A percentile compares a stretch with the other conserved stretches of the same genome.
These are phyloP conservation scores for Evernia prunastri DNA, from an alignment of 495 filamentous ascomycete species.

Conservation along the genomic window DNA sequence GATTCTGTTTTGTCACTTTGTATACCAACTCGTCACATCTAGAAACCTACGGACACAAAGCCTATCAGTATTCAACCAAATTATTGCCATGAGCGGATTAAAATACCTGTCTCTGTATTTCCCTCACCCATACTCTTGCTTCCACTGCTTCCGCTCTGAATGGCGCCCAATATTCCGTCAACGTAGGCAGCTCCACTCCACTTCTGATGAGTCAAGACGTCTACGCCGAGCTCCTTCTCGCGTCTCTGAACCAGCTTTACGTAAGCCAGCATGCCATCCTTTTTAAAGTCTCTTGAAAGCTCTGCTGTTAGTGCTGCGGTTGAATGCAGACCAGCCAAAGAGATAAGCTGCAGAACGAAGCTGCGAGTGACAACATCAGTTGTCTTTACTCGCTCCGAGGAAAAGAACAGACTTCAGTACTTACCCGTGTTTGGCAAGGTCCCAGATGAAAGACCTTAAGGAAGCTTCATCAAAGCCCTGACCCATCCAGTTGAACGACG, in stretches of 20 bases:
- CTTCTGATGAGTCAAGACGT: conserved; percentile 96
- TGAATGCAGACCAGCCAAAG: conserved; percentile 81
- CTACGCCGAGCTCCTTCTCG: conserved; percentile 88
- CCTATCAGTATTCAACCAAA: neutral
- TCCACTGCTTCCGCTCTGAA: conserved; percentile 82
- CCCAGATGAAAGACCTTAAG: conserved; percentile 88
- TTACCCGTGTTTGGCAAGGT: conserved; percentile 71
- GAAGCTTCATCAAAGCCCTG: conserved; percentile 79
- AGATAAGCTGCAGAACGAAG: conserved; percentile 90
- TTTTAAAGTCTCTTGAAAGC: conserved; percentile 74
- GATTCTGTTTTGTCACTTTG: neutral
- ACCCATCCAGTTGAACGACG: conserved; percentile 97
- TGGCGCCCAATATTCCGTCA: conserved; percentile 85
- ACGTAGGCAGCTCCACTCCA: conserved; percentile 93
- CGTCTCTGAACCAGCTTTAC: conserved; percentile 79
- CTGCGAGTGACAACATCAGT: conserved; percentile 24
- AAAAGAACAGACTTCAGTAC: conserved; percentile 37
- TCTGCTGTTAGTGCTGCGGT: conserved; percentile 84
- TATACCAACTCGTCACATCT: neutral
- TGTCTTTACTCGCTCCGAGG: neutral
- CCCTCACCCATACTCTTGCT: conserved; percentile 80
- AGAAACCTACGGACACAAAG: neutral
- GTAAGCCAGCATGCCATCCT: conserved; percentile 91
- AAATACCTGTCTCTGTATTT: conserved; percentile 60
- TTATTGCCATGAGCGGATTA: neutral